Evolutionary conservation across 805 yeast species (phyloP).

Genomic region (Candida koratica): DNA sequence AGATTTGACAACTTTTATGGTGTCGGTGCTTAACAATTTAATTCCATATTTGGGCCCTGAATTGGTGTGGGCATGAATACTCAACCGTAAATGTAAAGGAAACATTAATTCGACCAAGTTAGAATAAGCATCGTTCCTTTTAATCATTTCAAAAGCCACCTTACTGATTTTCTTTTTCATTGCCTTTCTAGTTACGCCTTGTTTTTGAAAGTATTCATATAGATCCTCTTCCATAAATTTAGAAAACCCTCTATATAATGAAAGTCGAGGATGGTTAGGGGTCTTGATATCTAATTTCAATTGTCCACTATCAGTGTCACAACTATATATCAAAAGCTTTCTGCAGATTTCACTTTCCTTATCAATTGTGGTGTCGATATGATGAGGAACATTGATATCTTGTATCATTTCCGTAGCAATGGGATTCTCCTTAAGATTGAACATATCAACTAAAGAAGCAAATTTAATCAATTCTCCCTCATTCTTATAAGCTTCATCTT

Average conservation of each 20-base stretch:
- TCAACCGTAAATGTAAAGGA: constrained; percentile 56
- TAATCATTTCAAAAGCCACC: constrained; percentile 63
- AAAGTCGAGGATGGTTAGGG: constrained; percentile 47
- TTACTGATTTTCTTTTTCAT: constrained; percentile 49
- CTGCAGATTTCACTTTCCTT: constrained; percentile 33
- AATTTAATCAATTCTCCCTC: constrained; percentile 23
- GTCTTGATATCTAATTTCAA: constrained; percentile 33
- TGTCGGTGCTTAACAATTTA: constrained; percentile 40
- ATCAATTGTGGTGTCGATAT: constrained; percentile 31
- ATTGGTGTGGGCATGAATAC: constrained; percentile 60
- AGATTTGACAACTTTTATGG: constrained; percentile 46
- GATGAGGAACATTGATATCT: constrained; percentile 26
- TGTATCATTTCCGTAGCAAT: constrained; percentile 17
- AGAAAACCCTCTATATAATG: constrained; percentile 53
- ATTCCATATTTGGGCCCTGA: constrained; percentile 60
- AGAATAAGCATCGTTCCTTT: constrained; percentile 61
- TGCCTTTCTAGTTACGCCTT: constrained; percentile 40
- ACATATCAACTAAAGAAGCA: constrained; percentile 34
- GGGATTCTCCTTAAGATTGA: constrained; percentile 19
- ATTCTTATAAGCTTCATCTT: background rate
- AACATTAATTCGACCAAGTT: constrained; percentile 56
- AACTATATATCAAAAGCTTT: constrained; percentile 31
- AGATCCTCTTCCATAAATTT: constrained; percentile 60
- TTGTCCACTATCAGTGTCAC: constrained; percentile 38
- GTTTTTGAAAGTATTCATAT: constrained; percentile 36